These are phyloP conservation scores for Scleromitrula shiraiana DNA, from an alignment of 2,329 filamentous ascomycete genomes.

Conservation along the genomic window DNA sequence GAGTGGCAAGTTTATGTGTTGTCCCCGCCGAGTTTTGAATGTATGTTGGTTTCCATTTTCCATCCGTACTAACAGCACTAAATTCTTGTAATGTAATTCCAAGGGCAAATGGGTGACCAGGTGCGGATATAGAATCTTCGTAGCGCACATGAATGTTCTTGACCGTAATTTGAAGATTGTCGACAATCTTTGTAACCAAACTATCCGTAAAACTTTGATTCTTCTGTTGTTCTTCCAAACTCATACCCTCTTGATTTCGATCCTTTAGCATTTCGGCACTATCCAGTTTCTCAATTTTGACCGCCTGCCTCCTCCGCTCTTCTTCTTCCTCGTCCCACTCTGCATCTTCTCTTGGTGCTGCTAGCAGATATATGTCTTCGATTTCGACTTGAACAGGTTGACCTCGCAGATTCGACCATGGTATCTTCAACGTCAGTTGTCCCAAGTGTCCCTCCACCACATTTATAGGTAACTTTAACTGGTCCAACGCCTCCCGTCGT, in stretches of 20 bases:
- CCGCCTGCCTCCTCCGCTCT: constrained; percentile 71
- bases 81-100: constrained; percentile 92
- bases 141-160: constrained; percentile 99
- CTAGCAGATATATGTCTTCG: constrained; percentile 92
- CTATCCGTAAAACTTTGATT: constrained; percentile 97
- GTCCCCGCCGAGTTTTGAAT: constrained; percentile 77
- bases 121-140: constrained; percentile 92
- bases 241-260: constrained; percentile 84
- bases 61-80: constrained; percentile 92
- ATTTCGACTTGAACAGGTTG: constrained; percentile 93
- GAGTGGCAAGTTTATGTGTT: constrained; percentile 87
- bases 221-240: constrained; percentile 90
- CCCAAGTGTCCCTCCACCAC: constrained; percentile 93
- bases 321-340: constrained; percentile 93
- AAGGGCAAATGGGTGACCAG: constrained; percentile 88
- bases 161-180: constrained; percentile 94
- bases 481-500: constrained; percentile 88
- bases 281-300: constrained; percentile 98
- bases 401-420: constrained; percentile 93
- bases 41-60: constrained; percentile 91
- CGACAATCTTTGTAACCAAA: constrained; percentile 90
- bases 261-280: constrained; percentile 93
- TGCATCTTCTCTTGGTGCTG: constrained; percentile 90
- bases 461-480: constrained; percentile 92
- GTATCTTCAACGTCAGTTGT: constrained; percentile 84